phyloP scores from a whole-genome alignment of 2,329 filamentous ascomycete species.

The Canariomyces notabilis region DNA sequence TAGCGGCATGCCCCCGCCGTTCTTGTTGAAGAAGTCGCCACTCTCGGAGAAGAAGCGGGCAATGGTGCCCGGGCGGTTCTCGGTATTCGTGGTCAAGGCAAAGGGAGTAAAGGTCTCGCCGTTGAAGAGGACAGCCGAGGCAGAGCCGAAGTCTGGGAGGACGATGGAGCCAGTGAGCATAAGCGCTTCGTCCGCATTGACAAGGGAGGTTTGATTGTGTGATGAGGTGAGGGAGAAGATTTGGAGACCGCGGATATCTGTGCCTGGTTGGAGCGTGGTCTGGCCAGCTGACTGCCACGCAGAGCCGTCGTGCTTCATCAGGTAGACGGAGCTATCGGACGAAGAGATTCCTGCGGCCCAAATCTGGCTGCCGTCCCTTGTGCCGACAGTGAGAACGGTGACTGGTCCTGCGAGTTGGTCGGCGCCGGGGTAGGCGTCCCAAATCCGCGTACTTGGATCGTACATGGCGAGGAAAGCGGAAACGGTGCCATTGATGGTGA shows the following conservation, averaged over 20 bases:
- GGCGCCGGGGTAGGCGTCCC: conserved; percentile 59
- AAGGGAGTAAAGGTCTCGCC: conserved; percentile 75
- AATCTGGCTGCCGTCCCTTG: conserved; percentile 63
- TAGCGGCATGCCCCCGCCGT: conserved; percentile 56
- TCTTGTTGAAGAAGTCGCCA: conserved; percentile 64
- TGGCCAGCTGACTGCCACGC: conserved; percentile 63
- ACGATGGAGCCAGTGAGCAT: conserved; percentile 80
- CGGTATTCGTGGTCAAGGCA: conserved; percentile 65
- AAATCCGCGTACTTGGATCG: conserved; percentile 61
- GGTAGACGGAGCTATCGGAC: conserved; percentile 64
- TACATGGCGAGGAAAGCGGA: conserved; percentile 66
- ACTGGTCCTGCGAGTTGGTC: conserved; percentile 73
- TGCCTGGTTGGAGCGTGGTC: conserved; percentile 54
- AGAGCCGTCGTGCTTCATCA: conserved; percentile 76
- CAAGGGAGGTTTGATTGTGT: conserved; percentile 59
- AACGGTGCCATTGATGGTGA: conserved; percentile 61
- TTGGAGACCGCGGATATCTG: conserved; percentile 73
- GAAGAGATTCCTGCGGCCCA: conserved; percentile 74
- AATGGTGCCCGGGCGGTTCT: conserved; percentile 66
- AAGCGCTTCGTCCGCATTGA: conserved; percentile 65
- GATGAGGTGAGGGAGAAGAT: conserved; percentile 66
- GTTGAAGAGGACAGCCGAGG: conserved; percentile 83
- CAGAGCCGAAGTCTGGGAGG: conserved; percentile 70
- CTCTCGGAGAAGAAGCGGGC: conserved; percentile 80
- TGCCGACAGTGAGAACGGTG: conserved; percentile 69